Conservation (phyloP, 176 grass and related monocot genomes). For the Carex myosuroides region DNA sequence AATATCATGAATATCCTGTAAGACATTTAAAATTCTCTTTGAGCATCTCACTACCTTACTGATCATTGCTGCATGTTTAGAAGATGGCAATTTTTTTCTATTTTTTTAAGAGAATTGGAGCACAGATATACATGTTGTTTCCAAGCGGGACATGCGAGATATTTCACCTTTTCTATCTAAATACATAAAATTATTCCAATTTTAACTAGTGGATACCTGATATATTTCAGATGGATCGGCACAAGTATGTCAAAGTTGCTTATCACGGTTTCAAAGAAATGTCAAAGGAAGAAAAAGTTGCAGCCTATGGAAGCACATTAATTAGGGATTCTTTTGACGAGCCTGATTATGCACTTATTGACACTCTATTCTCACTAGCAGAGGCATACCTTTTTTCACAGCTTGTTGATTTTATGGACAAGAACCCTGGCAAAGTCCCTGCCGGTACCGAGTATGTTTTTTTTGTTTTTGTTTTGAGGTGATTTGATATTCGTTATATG, state of each 20-base stretch:
- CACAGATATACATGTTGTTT: neutral
- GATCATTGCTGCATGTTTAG: neutral
- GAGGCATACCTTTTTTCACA: slow-evolving; percentile 98
- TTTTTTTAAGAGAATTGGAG: neutral
- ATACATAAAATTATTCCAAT: slow-evolving; percentile 11
- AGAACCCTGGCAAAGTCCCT: slow-evolving; percentile 85
- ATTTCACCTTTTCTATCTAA: neutral
- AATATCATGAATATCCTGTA: neutral
- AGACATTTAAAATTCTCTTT: neutral
- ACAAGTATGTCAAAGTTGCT: slow-evolving; percentile 99
- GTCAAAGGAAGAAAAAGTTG: slow-evolving; percentile 86
- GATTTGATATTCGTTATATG: neutral
- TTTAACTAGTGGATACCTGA: slow-evolving; percentile 23
- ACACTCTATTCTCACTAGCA: slow-evolving; percentile 91
- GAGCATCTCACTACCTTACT: neutral
- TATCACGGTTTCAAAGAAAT: slow-evolving; percentile 96
- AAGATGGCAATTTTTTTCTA: neutral
- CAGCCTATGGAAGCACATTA: slow-evolving; percentile 85
- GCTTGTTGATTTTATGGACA: slow-evolving; percentile 96
- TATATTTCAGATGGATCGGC: slow-evolving; percentile 85
- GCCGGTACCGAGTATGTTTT: slow-evolving; percentile 60
- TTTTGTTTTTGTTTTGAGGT: slow-evolving; percentile 7
- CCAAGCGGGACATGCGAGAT: neutral
- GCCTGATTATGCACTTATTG: slow-evolving; percentile 94
- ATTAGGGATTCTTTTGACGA: slow-evolving; percentile 93